These are phyloP conservation scores for Spatholobus suberectus DNA, from an alignment of 306 rosid species.

Conservation along the genomic window DNA sequence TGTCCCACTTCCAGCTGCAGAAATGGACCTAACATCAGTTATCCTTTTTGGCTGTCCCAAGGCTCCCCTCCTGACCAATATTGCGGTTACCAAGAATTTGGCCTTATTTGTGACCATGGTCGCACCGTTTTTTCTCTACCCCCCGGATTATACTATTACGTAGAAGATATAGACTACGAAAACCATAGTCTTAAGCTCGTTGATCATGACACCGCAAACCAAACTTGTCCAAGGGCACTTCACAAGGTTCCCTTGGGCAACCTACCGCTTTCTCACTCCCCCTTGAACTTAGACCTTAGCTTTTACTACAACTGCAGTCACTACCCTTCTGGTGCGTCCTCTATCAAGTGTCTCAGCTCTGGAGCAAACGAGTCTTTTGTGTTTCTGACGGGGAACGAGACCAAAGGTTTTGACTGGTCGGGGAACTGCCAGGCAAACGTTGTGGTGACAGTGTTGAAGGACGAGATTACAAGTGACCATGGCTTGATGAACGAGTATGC, in stretches of 20 bases:
- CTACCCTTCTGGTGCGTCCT: conserved; percentile 35
- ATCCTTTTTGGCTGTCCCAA: conserved; percentile 43
- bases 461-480: conserved; percentile 1
- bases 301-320: conserved; percentile 48
- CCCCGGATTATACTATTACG: conserved; percentile 2
- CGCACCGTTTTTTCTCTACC: background rate
- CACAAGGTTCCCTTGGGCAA: conserved; percentile 38
- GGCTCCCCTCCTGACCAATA: conserved; percentile 39
- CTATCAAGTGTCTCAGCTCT: conserved; percentile 34
- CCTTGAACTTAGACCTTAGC: conserved; percentile 41
- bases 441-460: conserved; percentile 48
- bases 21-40: conserved; percentile 39
- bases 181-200: conserved; percentile 35
- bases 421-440: conserved; percentile 32
- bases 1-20: conserved; percentile 23
- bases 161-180: conserved; percentile 16
- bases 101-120: conserved; percentile 14
- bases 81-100: conserved; percentile 47
- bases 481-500: conserved; percentile 40
- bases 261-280: conserved; percentile 44
- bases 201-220: conserved; percentile 39
- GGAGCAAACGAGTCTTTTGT: conserved; percentile 43
- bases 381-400: conserved; percentile 43
- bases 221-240: conserved; percentile 49
- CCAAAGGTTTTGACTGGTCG: conserved; percentile 39